Conservation (phyloP, 129 eudicot genomes). For the Escallonia herrerae region DNA sequence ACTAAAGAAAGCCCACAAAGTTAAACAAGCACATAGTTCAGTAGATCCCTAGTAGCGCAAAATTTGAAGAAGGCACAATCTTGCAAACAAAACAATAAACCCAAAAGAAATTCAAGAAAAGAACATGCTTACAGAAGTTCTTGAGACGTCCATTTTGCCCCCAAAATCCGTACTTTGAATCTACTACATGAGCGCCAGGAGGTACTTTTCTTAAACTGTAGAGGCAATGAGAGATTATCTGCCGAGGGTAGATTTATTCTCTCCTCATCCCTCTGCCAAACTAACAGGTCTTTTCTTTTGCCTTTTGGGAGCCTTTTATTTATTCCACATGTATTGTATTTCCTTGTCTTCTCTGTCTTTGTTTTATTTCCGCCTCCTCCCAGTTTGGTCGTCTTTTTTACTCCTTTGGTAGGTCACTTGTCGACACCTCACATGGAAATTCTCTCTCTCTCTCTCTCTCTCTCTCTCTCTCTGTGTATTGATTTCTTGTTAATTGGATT, state of each 20-base stretch:
- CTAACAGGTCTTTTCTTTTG: too few relatives aligned
- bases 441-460: background rate
- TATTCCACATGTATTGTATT: background rate
- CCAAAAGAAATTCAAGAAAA: background rate
- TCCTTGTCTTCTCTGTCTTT: conserved; percentile 4
- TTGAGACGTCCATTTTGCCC: conserved; percentile 7
- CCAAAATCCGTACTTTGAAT: background rate
- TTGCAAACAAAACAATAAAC: too few relatives aligned
- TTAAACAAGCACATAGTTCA: background rate
- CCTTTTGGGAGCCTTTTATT: background rate
- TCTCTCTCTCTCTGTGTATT: background rate
- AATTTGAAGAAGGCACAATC: background rate
- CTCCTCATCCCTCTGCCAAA: too few relatives aligned
- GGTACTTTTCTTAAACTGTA: too few relatives aligned
- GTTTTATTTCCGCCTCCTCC: conserved; percentile 1
- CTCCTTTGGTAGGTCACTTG: too few relatives aligned
- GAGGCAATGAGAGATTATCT: too few relatives aligned
- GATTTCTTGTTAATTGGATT: background rate
- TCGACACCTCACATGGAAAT: conserved; percentile 31
- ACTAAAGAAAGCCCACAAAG: background rate
- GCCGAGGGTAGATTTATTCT: too few relatives aligned
- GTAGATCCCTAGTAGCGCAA: background rate
- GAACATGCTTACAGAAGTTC: conserved; percentile 4
- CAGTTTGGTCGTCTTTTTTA: conserved; percentile 23
- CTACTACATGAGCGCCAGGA: too few relatives aligned